These are phyloP conservation scores for Amniculicola lignicola DNA, from an alignment of 495 filamentous ascomycete genomes.

Conservation along the genomic window DNA sequence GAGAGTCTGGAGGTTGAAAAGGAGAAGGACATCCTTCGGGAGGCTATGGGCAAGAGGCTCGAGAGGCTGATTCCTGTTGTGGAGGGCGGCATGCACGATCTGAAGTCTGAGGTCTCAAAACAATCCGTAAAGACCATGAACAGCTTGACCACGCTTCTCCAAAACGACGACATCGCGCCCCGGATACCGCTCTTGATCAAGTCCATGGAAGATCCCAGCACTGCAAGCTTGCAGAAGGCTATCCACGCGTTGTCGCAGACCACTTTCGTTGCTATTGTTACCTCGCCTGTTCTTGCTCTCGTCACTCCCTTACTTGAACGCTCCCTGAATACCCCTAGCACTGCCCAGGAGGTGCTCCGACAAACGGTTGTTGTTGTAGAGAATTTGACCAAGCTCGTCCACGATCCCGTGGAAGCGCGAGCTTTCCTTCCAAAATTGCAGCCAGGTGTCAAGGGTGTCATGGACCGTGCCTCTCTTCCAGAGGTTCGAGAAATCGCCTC, in stretches of 20 bases:
- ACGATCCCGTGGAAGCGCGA: constrained; percentile 93
- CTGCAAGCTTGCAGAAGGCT: constrained; percentile 84
- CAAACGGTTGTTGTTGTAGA: constrained; percentile 98
- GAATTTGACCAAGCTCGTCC: constrained; percentile 97
- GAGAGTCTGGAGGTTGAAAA: constrained; percentile 75
- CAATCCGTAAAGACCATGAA: constrained; percentile 88
- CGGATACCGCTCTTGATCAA: constrained; percentile 91
- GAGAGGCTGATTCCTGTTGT: constrained; percentile 88
- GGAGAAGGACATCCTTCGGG: constrained; percentile 81
- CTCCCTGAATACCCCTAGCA: constrained; percentile 82
- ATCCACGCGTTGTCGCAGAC: constrained; percentile 97
- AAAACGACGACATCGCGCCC: constrained; percentile 94
- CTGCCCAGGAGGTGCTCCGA: constrained; percentile 88
- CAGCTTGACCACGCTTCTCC: constrained; percentile 81
- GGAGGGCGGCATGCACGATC: constrained; percentile 91
- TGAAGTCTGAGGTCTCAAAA: constrained; percentile 85
- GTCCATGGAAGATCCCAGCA: constrained; percentile 90
- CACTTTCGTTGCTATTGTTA: constrained; percentile 97
- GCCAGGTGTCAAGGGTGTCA: constrained; percentile 86
- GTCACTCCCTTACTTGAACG: constrained; percentile 93
- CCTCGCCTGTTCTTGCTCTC: constrained; percentile 95
- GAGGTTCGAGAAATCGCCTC: constrained; percentile 90
- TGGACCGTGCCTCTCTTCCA: constrained; percentile 83
- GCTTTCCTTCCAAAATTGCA: constrained; percentile 95
- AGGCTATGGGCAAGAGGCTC: constrained; percentile 87